Base-by-base conservation (phyloP, 2,329 filamentous ascomycete genomes). In the Alternaria ventricosa region DNA sequence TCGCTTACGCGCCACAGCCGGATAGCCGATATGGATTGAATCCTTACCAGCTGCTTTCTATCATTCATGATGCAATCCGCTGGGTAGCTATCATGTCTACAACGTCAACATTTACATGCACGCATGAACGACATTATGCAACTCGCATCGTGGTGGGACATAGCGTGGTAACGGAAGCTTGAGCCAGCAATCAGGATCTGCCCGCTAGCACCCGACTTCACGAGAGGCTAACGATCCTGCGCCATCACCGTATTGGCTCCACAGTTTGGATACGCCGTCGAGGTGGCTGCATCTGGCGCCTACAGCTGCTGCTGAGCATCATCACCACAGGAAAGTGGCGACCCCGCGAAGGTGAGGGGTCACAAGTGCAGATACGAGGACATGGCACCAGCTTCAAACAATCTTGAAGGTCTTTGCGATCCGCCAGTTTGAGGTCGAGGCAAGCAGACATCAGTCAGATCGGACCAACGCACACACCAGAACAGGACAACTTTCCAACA, bases 1-100 rank as follows among this genome's bases (percentile, higher is more conserved):
- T 44, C 46, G 56, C 56, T 58, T 28, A 43, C 45, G 18, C 56
- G 47, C 56, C 47, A 58, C 56, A 58, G 47, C 56, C 56, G 56
- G 22, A 43, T 51, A 9, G 23, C 56, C 46, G n/a, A 18, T 51
- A 23, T 18, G 27, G 12, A 20, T 51, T 15, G 6, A 22, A 10
- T 30, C n/a, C n/a, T 50, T 18, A 15, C 18, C 47, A 20, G 20
- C n/a, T 51, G 47, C 27, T 33, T 30, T 51, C 27, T 30, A 30
- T 51, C 28, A 28, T 20, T 33, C 47, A 51, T 30, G 47, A 51
- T 51, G 47, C 47, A 51, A 15, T 51, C 3, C 27, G 27, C 47
- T 30, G n/a, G 25, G 13, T 33, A 28, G 18, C 20, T 18, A 51
- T 36, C 28, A 22, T 33, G 12, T 51, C 49, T 23, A 36, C 49